phyloP scores from a whole-genome alignment of 2,329 filamentous ascomycete species.

The Saccharata proteae region DNA sequence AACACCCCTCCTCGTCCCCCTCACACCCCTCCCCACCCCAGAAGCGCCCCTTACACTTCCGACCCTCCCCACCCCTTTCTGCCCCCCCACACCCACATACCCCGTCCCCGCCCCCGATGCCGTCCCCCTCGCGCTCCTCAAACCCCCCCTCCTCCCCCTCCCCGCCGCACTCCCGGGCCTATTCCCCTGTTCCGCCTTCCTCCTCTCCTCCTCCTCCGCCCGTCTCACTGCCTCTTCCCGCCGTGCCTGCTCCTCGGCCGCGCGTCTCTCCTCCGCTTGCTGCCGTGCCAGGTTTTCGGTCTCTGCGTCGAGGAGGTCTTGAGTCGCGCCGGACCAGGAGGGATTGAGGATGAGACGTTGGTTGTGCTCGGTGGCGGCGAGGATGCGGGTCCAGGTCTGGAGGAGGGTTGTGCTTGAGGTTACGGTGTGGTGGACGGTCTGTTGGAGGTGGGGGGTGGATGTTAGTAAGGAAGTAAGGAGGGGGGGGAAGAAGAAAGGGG shows the following conservation, averaged over 20 bases:
- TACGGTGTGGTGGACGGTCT: conserved; percentile 80
- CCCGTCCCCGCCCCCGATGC: conserved; percentile 17
- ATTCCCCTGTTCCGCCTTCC: conserved; percentile 46
- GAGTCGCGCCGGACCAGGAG: conserved; percentile 75
- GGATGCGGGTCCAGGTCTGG: conserved; percentile 89
- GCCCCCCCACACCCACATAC: conserved; percentile 32
- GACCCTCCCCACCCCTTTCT: conserved; percentile 38
- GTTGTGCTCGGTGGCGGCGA: conserved; percentile 96
- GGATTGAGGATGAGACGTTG: conserved; percentile 83
- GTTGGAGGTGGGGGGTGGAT: neutral
- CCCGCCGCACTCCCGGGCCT: conserved; percentile 23
- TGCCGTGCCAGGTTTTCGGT: conserved; percentile 62
- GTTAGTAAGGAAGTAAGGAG: conserved; percentile 1
- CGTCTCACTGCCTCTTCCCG: conserved; percentile 53
- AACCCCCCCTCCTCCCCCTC: conserved; percentile 22
- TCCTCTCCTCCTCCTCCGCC: conserved; percentile 41
- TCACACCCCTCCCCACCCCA: too few relatives aligned
- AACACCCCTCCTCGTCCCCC: too few relatives aligned
- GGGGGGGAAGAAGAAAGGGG: neutral
- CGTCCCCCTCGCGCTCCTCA: conserved; percentile 9
- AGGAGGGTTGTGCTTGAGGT: conserved; percentile 78
- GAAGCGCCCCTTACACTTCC: too few relatives aligned
- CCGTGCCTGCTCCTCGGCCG: conserved; percentile 65
- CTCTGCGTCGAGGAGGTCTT: conserved; percentile 79
- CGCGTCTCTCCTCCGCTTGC: conserved; percentile 64